Evolutionary conservation across 495 filamentous ascomycete genomes (phyloP).

Genomic region (Amniculicola lignicola): DNA sequence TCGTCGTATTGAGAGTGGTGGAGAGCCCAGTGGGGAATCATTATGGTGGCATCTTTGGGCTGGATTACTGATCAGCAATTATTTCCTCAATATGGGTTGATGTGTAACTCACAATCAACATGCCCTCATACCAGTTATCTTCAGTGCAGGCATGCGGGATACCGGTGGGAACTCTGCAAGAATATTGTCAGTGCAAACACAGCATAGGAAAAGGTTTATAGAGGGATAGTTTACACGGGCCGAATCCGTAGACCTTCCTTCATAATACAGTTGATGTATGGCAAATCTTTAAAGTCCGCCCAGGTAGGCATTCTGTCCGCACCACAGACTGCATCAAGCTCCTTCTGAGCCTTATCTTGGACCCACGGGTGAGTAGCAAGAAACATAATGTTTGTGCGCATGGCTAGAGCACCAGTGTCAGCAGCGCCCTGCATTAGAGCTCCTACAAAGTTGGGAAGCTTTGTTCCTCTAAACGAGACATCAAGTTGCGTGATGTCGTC

Average conservation of each 20-base stretch:
- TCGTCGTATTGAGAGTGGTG: conserved; percentile 22
- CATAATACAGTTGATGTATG: conserved; percentile 44
- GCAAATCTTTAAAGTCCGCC: conserved; percentile 42
- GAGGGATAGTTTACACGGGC: conserved; percentile 38
- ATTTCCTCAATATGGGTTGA: neutral
- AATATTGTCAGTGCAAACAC: conserved; percentile 17
- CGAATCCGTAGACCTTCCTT: conserved; percentile 46
- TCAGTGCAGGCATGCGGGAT: conserved; percentile 6
- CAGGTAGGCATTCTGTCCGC: conserved; percentile 41
- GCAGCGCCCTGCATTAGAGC: conserved; percentile 6
- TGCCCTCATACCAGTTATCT: conserved; percentile 21
- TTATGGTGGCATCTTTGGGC: conserved; percentile 39
- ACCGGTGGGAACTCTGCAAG: neutral
- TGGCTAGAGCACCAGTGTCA: conserved; percentile 8
- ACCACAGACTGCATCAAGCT: conserved; percentile 36
- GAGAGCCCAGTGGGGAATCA: conserved; percentile 42
- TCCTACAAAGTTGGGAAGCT: conserved; percentile 14
- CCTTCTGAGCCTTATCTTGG: conserved; percentile 31
- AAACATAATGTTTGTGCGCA: conserved; percentile 7
- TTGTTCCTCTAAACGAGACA: neutral
- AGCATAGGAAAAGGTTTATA: conserved; percentile 29
- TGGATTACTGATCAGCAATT: conserved; percentile 1
- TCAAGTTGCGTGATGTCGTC: neutral
- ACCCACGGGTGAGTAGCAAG: conserved; percentile 27
- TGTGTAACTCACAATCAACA: conserved; percentile 12